phyloP scores from a whole-genome alignment of 768 basidiomycete species.

The Pseudohyphozyma bogoriensis region DNA sequence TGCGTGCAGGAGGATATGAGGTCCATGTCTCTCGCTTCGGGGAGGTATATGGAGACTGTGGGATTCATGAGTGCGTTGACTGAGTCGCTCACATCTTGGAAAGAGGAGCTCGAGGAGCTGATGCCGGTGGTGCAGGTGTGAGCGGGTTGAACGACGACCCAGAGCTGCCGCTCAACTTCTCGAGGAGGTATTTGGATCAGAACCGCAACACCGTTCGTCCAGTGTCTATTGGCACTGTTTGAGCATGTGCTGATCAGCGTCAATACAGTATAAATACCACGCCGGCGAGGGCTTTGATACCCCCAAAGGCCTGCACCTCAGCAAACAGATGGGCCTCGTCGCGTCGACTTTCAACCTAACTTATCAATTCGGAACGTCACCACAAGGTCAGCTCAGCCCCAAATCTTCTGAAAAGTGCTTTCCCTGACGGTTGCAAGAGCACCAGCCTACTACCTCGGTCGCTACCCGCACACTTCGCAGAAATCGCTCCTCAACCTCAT shows the following conservation, averaged over 20 bases:
- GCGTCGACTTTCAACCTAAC: conserved; percentile 54
- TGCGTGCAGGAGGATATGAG: conserved; percentile 62
- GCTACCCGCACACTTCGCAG: conserved; percentile 40
- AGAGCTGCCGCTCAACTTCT: conserved; percentile 46
- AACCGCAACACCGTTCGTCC: conserved; percentile 60
- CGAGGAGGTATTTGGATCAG: conserved; percentile 64
- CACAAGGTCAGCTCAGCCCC: conserved; percentile 45
- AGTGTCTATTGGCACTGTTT: no score
- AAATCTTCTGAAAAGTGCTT: neutral
- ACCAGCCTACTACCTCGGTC: conserved; percentile 50
- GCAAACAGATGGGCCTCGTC: conserved; percentile 48
- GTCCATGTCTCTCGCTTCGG: conserved; percentile 71
- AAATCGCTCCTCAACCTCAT: conserved; percentile 36
- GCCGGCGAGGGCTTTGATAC: conserved; percentile 58
- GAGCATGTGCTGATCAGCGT: no score
- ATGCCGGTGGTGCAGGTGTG: conserved; percentile 23
- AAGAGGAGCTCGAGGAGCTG: neutral
- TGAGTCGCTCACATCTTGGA: no score
- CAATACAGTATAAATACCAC: conserved; percentile 54
- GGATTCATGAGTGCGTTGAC: conserved; percentile 58
- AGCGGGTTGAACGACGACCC: conserved; percentile 45
- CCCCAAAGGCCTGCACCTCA: conserved; percentile 46
- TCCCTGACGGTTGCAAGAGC: neutral
- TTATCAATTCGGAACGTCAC: conserved; percentile 58
- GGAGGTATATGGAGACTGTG: conserved; percentile 86